These are phyloP conservation scores for Entomophthora muscae DNA, from an alignment of 371 early-diverging fungal species.

Conservation along the genomic window DNA sequence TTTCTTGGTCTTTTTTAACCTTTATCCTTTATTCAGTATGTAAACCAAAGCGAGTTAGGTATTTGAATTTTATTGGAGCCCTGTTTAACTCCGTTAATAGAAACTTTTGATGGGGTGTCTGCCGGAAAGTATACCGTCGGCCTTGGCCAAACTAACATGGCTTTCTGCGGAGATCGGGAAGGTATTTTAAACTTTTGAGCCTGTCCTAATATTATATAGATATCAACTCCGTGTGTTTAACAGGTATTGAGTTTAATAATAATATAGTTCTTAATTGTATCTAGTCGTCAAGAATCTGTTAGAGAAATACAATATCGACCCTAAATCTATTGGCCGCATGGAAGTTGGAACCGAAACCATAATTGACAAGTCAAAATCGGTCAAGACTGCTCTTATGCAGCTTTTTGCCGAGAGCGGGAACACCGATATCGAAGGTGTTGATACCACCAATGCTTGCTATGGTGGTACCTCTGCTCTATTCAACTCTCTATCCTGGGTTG, in stretches of 20 bases:
- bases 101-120: constrained; percentile 80
- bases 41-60: constrained; percentile 60
- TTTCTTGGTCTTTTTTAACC: background rate
- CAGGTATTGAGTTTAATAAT: background rate
- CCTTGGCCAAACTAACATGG: constrained; percentile 90
- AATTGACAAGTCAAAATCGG: constrained; percentile 94
- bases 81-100: constrained; percentile 14
- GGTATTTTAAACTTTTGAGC: constrained; percentile 23
- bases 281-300: constrained; percentile 74
- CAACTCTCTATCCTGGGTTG: constrained; percentile 92
- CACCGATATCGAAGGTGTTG: constrained; percentile 86
- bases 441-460: constrained; percentile 97
- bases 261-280: too few species aligned
- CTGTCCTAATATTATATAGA: constrained; percentile 9
- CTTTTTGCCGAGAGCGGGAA: constrained; percentile 83
- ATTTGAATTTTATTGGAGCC: background rate
- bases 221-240: constrained; percentile 12
- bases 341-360: constrained; percentile 98
- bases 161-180: constrained; percentile 87
- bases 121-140: constrained; percentile 96
- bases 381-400: constrained; percentile 90
- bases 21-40: constrained; percentile 33
- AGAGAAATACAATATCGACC: constrained; percentile 75
- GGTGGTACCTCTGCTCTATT: constrained; percentile 95
- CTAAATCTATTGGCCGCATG: constrained; percentile 75